Evolutionary conservation across 345 rosid genomes (phyloP).

Genomic region (Punica granatum): DNA sequence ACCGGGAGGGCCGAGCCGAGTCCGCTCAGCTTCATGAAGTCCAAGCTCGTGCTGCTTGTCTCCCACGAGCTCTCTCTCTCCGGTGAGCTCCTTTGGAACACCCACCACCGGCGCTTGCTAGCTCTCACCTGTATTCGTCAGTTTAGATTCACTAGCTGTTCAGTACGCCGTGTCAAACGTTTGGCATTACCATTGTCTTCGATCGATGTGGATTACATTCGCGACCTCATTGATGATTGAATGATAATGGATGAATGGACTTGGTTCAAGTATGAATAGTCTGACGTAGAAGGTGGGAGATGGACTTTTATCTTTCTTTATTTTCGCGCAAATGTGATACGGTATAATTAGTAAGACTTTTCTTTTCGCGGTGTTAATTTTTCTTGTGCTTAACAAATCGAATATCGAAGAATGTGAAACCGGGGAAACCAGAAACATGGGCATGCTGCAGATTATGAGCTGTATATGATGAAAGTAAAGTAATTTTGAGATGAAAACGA

Average conservation of each 20-base stretch:
- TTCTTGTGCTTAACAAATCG: neutral
- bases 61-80: conserved; percentile 90
- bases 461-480: too few relatives aligned
- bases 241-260: neutral
- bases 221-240: neutral
- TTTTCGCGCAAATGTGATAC: neutral
- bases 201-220: neutral
- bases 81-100: conserved; percentile 24
- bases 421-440: too few relatives aligned
- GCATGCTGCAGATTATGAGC: too few relatives aligned
- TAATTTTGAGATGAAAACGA: too few relatives aligned
- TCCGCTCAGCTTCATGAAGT: conserved; percentile 79
- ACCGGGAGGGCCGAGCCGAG: conserved; percentile 15
- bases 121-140: too few relatives aligned
- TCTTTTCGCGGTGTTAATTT: neutral
- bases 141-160: too few relatives aligned
- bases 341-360: neutral
- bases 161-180: too few relatives aligned
- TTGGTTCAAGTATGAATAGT: neutral
- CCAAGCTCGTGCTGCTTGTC: conserved; percentile 70
- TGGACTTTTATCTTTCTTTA: too few relatives aligned
- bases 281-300: too few relatives aligned
- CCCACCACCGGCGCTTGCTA: too few relatives aligned
- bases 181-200: too few relatives aligned
- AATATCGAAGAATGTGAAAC: neutral